Base-by-base conservation (phyloP, 225 moss, liverwort and hornwort genomes). In the Sphagnum tenellum region DNA sequence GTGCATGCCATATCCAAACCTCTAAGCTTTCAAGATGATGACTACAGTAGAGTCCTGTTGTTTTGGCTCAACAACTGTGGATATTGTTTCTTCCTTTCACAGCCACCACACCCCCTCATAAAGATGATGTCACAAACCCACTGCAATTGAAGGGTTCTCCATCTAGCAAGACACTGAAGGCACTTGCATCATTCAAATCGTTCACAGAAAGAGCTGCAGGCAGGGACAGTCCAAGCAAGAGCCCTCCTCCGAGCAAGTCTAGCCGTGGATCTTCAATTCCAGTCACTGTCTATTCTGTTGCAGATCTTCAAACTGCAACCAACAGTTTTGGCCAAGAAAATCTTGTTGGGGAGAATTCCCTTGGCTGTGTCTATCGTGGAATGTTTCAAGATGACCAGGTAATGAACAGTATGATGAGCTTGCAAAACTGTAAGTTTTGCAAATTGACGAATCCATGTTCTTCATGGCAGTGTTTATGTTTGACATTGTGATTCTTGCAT, bases 301-400 rank as follows among this genome's bases (percentile, higher is more conserved):
- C 89, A 57, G 85, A 90, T 55, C 87, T 90, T 66, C 89, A 90
- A 66, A 67, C 73, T 6, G 89, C 89, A 55, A 90, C 89, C 46
- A 85, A 81, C 75, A 85, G 78, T 66, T 89, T 89, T 67, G 76
- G 79, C 29, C 87, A 87, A 75, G 89, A 89, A 67, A 87, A 86
- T 73, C 59, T 90, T 13, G 80, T 90, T 48, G 89, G 89, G 52
- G 89, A 90, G 74, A 87, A 87, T 46, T 82, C 89, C 59, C 64
- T 85, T 56, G 89, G 89, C 64, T 84, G 87, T 60, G 87, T 87
- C 46, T 90, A 85, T 67, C 79, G 85, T 67, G 89, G 79, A 53
- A 76, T 84, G 10, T 87, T 89, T 71, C 56, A 67, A 46, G 69
- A 76, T 66, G 82, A 74, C 47, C 79, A 87, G 89, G 87, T 89